phyloP scores from a whole-genome alignment of 176 grass and related monocot species.

The Zizania latifolia region DNA sequence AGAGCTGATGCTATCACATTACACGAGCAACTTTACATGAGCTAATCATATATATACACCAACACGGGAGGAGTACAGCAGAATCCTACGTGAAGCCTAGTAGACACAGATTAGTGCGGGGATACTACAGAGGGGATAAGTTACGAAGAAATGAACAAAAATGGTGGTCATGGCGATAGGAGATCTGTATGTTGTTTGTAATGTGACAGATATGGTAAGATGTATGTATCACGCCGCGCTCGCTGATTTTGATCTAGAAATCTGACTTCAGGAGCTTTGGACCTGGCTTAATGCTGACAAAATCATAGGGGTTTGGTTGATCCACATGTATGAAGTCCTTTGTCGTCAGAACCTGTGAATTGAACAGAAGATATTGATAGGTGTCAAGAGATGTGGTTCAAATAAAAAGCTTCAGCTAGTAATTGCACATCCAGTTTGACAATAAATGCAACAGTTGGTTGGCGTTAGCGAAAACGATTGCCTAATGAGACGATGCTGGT shows the following conservation, averaged over 20 bases:
- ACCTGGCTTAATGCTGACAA: constrained; percentile 63
- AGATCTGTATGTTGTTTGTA: constrained; percentile 26
- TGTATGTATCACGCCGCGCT: constrained; percentile 23
- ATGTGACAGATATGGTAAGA: constrained; percentile 28
- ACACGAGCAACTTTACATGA: constrained; percentile 32
- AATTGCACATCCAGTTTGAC: neutral
- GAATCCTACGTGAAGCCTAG: constrained; percentile 17
- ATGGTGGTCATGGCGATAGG: constrained; percentile 21
- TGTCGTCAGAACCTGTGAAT: constrained; percentile 78
- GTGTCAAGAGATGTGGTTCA: neutral
- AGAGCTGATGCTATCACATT: constrained; percentile 28
- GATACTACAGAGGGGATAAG: constrained; percentile 31
- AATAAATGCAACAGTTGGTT: neutral
- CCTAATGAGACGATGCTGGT: neutral
- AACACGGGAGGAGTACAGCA: constrained; percentile 23
- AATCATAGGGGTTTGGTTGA: constrained; percentile 56
- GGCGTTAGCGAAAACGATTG: neutral
- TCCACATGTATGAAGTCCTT: constrained; percentile 92
- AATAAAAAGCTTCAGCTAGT: neutral
- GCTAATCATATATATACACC: constrained; percentile 45
- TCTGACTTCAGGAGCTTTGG: constrained; percentile 88
- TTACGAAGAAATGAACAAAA: constrained; percentile 40
- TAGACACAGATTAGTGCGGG: constrained; percentile 33
- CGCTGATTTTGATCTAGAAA: constrained; percentile 52
- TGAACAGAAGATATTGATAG: neutral